Conservation (phyloP, 1,284 basidiomycete genomes). For the Lignosus rhinocerotis region DNA sequence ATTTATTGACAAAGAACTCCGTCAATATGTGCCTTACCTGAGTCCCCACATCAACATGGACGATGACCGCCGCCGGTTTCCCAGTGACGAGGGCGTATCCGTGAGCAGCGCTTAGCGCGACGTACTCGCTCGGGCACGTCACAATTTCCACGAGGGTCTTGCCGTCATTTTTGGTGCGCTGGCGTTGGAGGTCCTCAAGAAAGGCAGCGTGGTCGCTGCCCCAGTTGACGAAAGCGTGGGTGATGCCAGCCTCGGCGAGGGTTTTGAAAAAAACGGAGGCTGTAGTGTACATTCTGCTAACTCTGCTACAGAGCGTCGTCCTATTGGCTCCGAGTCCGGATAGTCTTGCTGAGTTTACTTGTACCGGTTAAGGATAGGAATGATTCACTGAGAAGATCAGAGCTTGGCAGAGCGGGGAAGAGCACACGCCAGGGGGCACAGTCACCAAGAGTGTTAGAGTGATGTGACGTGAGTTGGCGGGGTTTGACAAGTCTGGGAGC, state of each 20-base stretch:
- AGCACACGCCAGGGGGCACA: no score
- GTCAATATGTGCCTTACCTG: not conserved
- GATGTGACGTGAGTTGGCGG: no score
- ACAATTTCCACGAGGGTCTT: slow-evolving; percentile 49
- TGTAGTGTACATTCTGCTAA: slow-evolving; percentile 43
- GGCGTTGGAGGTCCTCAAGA: slow-evolving; percentile 65
- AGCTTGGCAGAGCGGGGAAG: no score
- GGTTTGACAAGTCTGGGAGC: no score
- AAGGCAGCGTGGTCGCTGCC: slow-evolving; percentile 71
- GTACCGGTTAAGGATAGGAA: no score
- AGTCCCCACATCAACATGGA: slow-evolving; percentile 72
- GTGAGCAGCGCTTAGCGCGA: slow-evolving; percentile 68
- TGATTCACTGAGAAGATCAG: no score
- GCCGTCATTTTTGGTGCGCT: slow-evolving; percentile 40
- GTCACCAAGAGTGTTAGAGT: no score
- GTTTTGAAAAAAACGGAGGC: slow-evolving; percentile 59
- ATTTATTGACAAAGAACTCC: not conserved
- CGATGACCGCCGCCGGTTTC: slow-evolving; percentile 67
- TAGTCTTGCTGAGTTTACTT: no score
- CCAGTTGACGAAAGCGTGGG: slow-evolving; percentile 74
- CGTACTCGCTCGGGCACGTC: slow-evolving; percentile 74
- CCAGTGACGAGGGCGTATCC: slow-evolving; percentile 68
- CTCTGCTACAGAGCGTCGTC: not conserved
- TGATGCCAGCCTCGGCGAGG: slow-evolving; percentile 58
- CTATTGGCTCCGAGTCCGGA: not conserved